A percentile compares a stretch with the other conserved stretches of the same genome.
Conservation (phyloP, 1,284 basidiomycete genomes). For the Malassezia restricta region DNA sequence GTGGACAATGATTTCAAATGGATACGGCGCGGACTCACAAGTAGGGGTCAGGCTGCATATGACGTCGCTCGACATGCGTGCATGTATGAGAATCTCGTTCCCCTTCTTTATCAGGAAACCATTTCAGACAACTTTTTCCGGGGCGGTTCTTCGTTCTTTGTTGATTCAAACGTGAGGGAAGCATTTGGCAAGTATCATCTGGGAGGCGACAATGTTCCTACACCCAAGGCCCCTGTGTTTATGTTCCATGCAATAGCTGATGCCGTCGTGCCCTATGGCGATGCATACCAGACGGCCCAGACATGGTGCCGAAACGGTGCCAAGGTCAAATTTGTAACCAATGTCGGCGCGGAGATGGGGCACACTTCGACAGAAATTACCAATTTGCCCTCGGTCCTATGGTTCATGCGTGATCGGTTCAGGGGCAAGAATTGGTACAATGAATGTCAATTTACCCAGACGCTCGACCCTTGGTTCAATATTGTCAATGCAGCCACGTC, state of each 20-base stretch:
- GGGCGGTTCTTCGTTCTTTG: conserved; percentile 13
- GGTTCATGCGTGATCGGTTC: conserved; percentile 15
- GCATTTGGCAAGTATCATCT: conserved; percentile 14
- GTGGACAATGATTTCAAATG: conserved; percentile 25
- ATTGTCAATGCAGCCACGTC: not conserved
- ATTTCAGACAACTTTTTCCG: conserved; percentile 24
- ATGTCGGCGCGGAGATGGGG: conserved; percentile 4
- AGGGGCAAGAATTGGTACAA: not conserved
- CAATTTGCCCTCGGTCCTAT: conserved; percentile 9
- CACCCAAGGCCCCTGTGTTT: conserved; percentile 22
- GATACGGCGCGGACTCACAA: conserved; percentile 20
- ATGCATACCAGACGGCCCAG: conserved; percentile 12
- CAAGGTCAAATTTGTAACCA: conserved; percentile 1
- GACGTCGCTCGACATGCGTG: not conserved
- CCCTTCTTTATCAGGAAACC: not conserved
- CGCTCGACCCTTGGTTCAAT: conserved; percentile 1
- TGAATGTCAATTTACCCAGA: not conserved
- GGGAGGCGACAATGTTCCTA: not conserved
- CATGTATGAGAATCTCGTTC: conserved; percentile 9
- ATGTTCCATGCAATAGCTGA: conserved; percentile 32
- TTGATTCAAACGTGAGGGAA: conserved; percentile 8
- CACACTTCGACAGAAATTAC: conserved; percentile 9
- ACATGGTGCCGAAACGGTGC: conserved; percentile 13
- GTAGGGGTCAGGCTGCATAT: conserved; percentile 7
- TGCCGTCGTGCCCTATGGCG: conserved; percentile 28